Conservation (phyloP, 2,329 filamentous ascomycete species). For the Claviceps arundinis region DNA sequence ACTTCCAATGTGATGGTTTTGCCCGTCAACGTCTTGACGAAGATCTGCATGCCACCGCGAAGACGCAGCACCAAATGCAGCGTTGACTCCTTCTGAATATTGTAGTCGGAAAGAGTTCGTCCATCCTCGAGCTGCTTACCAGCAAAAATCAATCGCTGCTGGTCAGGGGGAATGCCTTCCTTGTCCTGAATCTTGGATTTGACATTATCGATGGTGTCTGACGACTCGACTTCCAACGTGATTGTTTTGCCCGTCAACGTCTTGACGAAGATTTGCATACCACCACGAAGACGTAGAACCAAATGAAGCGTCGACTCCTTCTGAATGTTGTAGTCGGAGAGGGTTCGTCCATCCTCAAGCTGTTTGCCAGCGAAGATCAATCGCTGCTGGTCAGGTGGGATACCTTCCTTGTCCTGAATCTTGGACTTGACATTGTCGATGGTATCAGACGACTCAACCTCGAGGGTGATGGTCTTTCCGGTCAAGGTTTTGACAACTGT, state of each 20-base stretch:
- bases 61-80: conserved; percentile 72
- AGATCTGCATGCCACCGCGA: conserved; percentile 82
- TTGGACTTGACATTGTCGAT: conserved; percentile 96
- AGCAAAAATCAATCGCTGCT: conserved; percentile 86
- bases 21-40: conserved; percentile 76
- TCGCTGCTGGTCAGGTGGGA: conserved; percentile 89
- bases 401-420: conserved; percentile 97
- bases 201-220: conserved; percentile 87
- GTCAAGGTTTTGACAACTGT: conserved; percentile 68
- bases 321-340: conserved; percentile 91
- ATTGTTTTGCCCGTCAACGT: conserved; percentile 88
- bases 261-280: conserved; percentile 85
- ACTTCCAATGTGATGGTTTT: conserved; percentile 94
- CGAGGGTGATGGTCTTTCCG: conserved; percentile 87
- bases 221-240: conserved; percentile 78
- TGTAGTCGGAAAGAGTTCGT: conserved; percentile 85
- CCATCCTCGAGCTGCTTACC: conserved; percentile 91
- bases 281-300: conserved; percentile 77
- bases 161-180: conserved; percentile 87
- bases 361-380: conserved; percentile 95
- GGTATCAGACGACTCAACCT: conserved; percentile 79
- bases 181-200: conserved; percentile 90
- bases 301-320: conserved; percentile 81
- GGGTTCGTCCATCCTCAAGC: conserved; percentile 81
- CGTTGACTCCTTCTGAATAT: conserved; percentile 87